Evolutionary conservation across 768 basidiomycete genomes (phyloP), one percentile per base, ranked within the genome.

Genomic region (Trametopsis cervina): DNA sequence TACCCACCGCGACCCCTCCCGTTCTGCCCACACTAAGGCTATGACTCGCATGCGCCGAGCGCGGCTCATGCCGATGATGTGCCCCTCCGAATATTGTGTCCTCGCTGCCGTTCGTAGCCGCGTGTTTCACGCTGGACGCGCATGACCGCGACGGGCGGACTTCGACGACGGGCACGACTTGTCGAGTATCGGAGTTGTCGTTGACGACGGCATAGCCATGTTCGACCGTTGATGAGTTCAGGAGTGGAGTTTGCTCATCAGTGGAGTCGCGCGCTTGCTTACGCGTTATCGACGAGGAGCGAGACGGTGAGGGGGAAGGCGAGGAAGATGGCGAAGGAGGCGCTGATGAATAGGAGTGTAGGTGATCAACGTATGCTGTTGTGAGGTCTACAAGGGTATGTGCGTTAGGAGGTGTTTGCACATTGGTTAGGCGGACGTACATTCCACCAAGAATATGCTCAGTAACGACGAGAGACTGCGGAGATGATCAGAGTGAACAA

Each of bases 361-460:
- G 72, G 45, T 70, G 73, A 46, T 89, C 80, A 11, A 89, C 89
- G 55, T 80, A 89, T 2, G 83, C 74, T 0, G 83, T 87, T 17
- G 87, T 89, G 39, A 78, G 63, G 57, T 87, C 89, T 90, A 56
- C 4, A 52, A 15, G 21, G 40, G 25, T 13, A 51, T 17, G 18
- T 47, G 24, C 40, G 55, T 49, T 12, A 47, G 3, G 23, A n/a
- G 33, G 21, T 49, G 0, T 13, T 1, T 15, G 22, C n/a, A n/a
- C n/a, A n/a, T 12, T 21, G 1, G 39, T 7, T 4, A 22, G 4
- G 17, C 0, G 1, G 9, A 69, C 84, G 29, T 60, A 84, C 89
- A 90, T 78, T 91, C 89, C 24, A 91, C 66, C 4, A 88, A 63
- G 61, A 91, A 91, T 29, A 91, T 91, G 10, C 70, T 54, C 38